Evolutionary conservation across 1,284 basidiomycete genomes (phyloP).

Genomic region (Leccinum ponderosum): DNA sequence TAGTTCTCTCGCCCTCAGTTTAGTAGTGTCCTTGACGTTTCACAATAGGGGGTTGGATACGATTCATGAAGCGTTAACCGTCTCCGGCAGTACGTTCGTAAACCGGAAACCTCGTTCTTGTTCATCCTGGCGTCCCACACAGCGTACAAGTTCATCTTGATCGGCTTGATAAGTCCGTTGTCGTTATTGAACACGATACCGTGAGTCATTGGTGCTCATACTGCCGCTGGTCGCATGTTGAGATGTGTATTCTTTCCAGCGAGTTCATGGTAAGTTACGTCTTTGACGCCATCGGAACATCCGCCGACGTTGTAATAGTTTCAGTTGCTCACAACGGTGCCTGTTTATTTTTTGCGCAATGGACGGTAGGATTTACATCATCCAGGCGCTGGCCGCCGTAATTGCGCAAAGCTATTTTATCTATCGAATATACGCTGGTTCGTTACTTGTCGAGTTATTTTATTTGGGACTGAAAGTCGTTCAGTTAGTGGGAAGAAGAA

Average conservation of each 20-base stretch:
- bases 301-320: conserved; percentile 6
- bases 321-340: conserved; percentile 6
- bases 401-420: conserved; percentile 11
- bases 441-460: not conserved
- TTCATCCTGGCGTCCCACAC: not conserved
- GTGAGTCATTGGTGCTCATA: conserved; percentile 8
- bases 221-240: not conserved
- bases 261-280: conserved; percentile 19
- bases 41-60: conserved; percentile 9
- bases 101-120: not conserved
- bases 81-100: conserved; percentile 9
- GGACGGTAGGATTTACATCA: not conserved
- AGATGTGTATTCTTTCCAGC: not conserved
- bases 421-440: conserved; percentile 16
- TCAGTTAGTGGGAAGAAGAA: not conserved
- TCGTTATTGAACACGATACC: not conserved
- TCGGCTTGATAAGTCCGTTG: not conserved
- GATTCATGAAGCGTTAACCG: conserved; percentile 1
- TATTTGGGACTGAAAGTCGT: not conserved
- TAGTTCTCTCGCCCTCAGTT: not conserved
- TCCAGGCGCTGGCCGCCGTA: conserved; percentile 7
- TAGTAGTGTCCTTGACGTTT: not conserved
- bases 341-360: not conserved
- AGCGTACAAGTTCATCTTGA: conserved; percentile 19
- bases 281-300: not conserved